Percentiles rank a stretch among this genome's conserved stretches.
Evolutionary conservation across 1,284 basidiomycete genomes (phyloP).

Genomic region (Boletus nobilissimus): DNA sequence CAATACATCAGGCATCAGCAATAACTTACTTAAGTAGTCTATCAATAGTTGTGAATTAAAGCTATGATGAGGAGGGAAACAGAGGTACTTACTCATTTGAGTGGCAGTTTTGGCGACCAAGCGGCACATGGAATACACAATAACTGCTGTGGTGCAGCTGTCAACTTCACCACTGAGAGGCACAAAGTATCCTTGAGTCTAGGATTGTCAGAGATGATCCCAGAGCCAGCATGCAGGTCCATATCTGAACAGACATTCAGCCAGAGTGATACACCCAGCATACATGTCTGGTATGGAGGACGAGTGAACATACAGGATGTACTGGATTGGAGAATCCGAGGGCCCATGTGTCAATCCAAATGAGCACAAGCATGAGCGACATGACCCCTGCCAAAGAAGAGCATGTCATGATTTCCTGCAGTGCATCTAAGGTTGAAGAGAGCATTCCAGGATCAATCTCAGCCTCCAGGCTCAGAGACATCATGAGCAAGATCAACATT

Average conservation of each 20-base stretch:
- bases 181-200: conserved; percentile 95
- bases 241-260: conserved; percentile 61
- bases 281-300: neutral
- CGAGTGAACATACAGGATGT: conserved; percentile 50
- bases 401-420: conserved; percentile 81
- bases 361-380: conserved; percentile 82
- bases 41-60: conserved; percentile 6
- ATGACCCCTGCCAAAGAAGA: conserved; percentile 75
- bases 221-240: conserved; percentile 99
- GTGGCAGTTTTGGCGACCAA: conserved; percentile 82
- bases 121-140: conserved; percentile 96
- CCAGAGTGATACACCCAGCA: neutral
- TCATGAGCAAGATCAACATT: conserved; percentile 67
- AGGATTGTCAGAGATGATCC: conserved; percentile 96
- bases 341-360: conserved; percentile 74
- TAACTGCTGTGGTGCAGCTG: conserved; percentile 94
- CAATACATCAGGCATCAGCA: conserved; percentile 89
- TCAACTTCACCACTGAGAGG: conserved; percentile 99
- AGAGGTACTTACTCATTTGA: conserved; percentile 68
- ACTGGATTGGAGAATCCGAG: conserved; percentile 60
- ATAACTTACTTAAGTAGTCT: conserved; percentile 94
- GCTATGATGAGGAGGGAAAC: neutral
- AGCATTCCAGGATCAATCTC: conserved; percentile 63
- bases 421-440: conserved; percentile 70
- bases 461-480: conserved; percentile 49